Evolutionary conservation across 2,329 filamentous ascomycete genomes (phyloP), one percentile per base, ranked within the genome.

Genomic region (Ophiostoma angusticollis): DNA sequence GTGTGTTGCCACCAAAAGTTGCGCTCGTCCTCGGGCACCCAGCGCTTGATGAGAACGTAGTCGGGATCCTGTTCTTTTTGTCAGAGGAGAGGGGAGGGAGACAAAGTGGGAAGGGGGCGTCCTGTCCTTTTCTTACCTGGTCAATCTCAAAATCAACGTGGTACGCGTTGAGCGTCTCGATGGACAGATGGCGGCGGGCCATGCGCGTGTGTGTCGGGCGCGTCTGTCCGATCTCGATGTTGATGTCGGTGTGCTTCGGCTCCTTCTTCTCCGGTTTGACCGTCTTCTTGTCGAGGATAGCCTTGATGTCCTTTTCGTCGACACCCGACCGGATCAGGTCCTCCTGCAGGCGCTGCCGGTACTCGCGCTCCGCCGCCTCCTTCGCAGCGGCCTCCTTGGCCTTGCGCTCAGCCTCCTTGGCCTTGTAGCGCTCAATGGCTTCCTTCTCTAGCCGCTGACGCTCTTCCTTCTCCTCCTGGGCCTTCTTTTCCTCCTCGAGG

Each of bases 1-100:
- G 81, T 84, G 58, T 86, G 80, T 31, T 73, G 69, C 69, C 82
- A 87, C 35, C 85, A 68, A 41, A 74, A 63, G 42, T 84, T 72
- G 51, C 84, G 81, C 53, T 84, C 72, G 45, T 72, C 70, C 49
- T 84, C 76, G 4, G 74, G 71, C 37, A 86, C 74, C 74, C 74
- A 83, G 40, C 75, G 68, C 58, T 46, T 82, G 59, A 86, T 80
- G 43, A 87, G 58, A 40, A 86, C 64, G 49, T 74, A 86, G 33
- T 80, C 74, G 14, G 73, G 68, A 50, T 86, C 78, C 66, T 76
- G 36, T 61, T 40, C 12, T 50, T 52, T 57, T 59, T 74, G 47
- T 34, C 31, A 28, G 28, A 17, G 21, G 6, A 29, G 21, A 29
- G 21, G 23, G 11, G 16, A 19, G 13, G 9, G 14, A n/a, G 6